Evolutionary conservation across 768 basidiomycete species (phyloP).

Genomic region (Suillus tomentosus): DNA sequence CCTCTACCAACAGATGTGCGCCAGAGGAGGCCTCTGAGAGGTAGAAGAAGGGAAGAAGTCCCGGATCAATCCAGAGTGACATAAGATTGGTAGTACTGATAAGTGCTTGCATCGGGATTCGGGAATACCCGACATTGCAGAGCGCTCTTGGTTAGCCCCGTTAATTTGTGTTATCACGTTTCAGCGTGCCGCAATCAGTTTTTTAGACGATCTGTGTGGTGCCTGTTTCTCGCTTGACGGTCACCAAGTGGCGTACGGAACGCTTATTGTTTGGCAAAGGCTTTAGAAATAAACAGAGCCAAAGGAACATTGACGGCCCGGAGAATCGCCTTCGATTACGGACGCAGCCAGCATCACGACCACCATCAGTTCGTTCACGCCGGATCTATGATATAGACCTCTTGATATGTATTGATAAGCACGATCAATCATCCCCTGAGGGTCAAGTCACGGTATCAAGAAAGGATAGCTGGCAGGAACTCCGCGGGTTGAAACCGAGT

Average conservation of each 20-base stretch:
- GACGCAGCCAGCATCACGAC: not conserved
- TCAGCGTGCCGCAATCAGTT: not conserved
- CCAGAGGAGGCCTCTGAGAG: not conserved
- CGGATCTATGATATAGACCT: constrained; percentile 4
- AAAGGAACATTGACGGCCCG: not conserved
- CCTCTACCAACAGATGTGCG: not conserved
- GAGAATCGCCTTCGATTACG: not conserved
- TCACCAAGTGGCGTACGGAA: not conserved
- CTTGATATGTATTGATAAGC: constrained; percentile 3
- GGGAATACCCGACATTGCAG: not conserved
- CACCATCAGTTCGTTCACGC: not conserved
- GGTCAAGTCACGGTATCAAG: not conserved
- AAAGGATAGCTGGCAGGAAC: not conserved
- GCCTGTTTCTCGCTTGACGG: not conserved
- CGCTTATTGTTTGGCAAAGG: constrained; percentile 8
- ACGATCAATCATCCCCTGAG: not conserved
- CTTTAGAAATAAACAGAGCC: constrained; percentile 10
- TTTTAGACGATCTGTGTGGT: not conserved
- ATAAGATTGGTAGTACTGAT: not conserved
- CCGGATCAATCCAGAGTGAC: not conserved
- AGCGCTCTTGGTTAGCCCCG: not conserved
- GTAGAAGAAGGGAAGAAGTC: not conserved
- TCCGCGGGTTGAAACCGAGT: not conserved
- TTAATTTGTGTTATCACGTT: not conserved
- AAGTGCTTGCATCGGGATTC: not conserved